A percentile compares a stretch with the other conserved stretches of the same genome.
phyloP scores from a whole-genome alignment of 2,329 filamentous ascomycete genomes.

The Penicillium thymicola region DNA sequence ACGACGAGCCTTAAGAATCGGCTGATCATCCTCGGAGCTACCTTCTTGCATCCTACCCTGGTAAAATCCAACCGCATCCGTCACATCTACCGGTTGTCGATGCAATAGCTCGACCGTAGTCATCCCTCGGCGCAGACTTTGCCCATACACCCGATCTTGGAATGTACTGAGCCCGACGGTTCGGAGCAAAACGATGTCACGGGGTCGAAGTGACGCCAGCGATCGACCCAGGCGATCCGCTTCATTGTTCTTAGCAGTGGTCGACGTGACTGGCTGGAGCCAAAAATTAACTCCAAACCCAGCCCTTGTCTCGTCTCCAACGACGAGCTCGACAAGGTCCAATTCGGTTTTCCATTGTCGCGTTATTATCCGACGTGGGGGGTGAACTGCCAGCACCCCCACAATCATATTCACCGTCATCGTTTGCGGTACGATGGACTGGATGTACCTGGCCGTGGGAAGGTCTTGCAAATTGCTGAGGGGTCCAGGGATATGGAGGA shows the following conservation, averaged over 20 bases:
- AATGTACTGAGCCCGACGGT: conserved; percentile 78
- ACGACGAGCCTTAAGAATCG: conserved; percentile 60
- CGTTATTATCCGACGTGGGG: conserved; percentile 66
- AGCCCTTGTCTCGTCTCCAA: conserved; percentile 80
- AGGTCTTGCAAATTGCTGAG: conserved; percentile 67
- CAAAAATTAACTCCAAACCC: conserved; percentile 84
- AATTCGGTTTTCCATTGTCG: conserved; percentile 51
- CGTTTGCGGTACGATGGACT: conserved; percentile 70
- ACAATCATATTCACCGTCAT: conserved; percentile 80
- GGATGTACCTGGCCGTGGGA: conserved; percentile 64
- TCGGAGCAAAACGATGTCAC: conserved; percentile 74
- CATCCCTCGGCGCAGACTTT: conserved; percentile 69
- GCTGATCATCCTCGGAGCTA: conserved; percentile 41
- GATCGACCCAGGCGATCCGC: conserved; percentile 39
- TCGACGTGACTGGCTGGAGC: conserved; percentile 51
- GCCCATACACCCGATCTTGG: conserved; percentile 73
- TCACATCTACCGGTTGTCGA: conserved; percentile 52
- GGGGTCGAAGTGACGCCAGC: conserved; percentile 55
- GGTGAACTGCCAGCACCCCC: conserved; percentile 69
- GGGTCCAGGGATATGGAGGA: conserved; percentile 41
- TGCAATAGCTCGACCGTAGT: conserved; percentile 68
- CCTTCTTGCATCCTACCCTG: conserved; percentile 45
- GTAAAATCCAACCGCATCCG: conserved; percentile 57
- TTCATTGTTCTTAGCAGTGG: conserved; percentile 13
- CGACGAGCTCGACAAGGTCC: conserved; percentile 70